Evolutionary conservation across 164 flowering plant genomes (phyloP).

Genomic region (Tetrastigma voinierianum): DNA sequence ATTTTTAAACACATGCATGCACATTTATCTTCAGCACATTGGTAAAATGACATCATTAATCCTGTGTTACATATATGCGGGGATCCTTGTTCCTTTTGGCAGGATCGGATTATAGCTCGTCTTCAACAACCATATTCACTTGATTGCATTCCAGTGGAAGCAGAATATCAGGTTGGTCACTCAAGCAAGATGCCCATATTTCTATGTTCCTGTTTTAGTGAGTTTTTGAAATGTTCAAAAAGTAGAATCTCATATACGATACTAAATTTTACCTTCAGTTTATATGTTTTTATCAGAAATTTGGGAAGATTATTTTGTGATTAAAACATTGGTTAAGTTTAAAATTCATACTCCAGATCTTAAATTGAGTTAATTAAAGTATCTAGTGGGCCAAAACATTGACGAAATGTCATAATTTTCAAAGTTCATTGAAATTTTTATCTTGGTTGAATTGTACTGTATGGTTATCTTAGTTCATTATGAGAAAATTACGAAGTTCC

Average conservation of each 20-base stretch:
- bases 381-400: neutral
- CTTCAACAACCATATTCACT: constrained; percentile 97
- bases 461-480: neutral
- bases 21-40: neutral
- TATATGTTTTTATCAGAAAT: no score
- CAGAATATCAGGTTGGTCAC: constrained; percentile 83
- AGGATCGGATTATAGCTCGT: constrained; percentile 98
- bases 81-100: constrained; percentile 11
- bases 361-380: neutral
- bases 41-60: neutral
- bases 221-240: no score
- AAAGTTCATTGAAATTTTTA: neutral
- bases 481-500: neutral
- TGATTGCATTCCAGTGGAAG: constrained; percentile 98
- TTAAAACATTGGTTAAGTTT: no score
- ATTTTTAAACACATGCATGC: neutral
- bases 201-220: no score
- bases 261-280: no score
- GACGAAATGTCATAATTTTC: neutral
- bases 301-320: no score
- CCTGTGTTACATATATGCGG: neutral
- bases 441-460: neutral
- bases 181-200: neutral
- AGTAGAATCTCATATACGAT: no score
- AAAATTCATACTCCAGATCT: no score